phyloP scores from a whole-genome alignment of 2,329 filamentous ascomycete species.

The Fusarium irregulare region DNA sequence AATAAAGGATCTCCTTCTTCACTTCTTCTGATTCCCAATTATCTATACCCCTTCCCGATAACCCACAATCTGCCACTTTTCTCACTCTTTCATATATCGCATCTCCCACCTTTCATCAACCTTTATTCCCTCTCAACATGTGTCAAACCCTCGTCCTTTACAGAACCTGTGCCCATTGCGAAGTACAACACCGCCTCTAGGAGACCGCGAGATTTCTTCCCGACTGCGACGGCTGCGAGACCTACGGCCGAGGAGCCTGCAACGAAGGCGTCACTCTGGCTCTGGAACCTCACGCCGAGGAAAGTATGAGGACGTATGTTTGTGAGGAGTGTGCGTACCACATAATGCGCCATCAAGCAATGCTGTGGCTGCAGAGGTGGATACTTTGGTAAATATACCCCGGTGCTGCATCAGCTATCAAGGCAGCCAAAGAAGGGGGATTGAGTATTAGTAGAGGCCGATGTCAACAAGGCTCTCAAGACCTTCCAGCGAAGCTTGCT shows the following conservation, averaged over 20 bases:
- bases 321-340: constrained; percentile 21
- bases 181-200: constrained; percentile 29
- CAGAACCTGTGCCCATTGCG: constrained; percentile 36
- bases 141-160: constrained; percentile 36
- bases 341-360: constrained; percentile 14
- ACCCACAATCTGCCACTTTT: not conserved
- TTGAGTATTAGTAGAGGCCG: not conserved
- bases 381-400: constrained; percentile 14
- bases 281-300: constrained; percentile 26
- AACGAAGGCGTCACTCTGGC: constrained; percentile 30
- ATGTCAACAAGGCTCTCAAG: not conserved
- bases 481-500: not conserved
- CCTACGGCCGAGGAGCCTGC: constrained; percentile 31
- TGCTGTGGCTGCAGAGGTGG: constrained; percentile 21
- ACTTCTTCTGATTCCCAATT: not conserved
- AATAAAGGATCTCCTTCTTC: not conserved
- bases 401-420: not conserved
- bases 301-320: constrained; percentile 24
- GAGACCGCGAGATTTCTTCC: constrained; percentile 35
- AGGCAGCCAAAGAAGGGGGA: not conserved
- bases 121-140: constrained; percentile 6
- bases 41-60: not conserved
- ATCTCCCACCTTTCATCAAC: not conserved
- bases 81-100: not conserved
- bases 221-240: constrained; percentile 37